Base-by-base conservation (phyloP, 495 filamentous ascomycete genomes). In the Corynascus novoguineensis region DNA sequence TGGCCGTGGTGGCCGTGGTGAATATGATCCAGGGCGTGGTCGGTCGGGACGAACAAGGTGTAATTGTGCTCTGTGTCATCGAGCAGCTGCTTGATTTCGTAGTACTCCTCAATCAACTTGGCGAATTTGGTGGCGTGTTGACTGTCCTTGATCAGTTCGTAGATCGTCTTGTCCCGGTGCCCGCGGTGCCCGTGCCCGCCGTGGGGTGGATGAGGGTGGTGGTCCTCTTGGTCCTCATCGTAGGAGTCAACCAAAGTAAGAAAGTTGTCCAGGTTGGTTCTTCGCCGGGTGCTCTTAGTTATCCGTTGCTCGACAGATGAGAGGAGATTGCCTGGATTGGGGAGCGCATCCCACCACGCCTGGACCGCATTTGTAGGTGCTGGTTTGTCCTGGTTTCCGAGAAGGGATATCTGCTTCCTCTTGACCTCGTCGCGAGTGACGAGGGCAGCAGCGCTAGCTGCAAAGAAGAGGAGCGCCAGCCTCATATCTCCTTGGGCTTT, bases 31-130 rank as follows among this genome's bases (percentile, higher is more conserved):
- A 93, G 88, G 25, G 88, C 89, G 32, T 71, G 70, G 69, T 96
- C 84, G 4, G 81, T 84, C 2, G 90, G 89, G 21, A 88, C 86
- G 61, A 97, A 93, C 58, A 91, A 67, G 4, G 91, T 95, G 64
- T 85, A 78, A 63, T 93, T 91, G 17, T 78, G 70, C 22, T 76
- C 64, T 10, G 84, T 90, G 60, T 81, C 78, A 62, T 92, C 87
- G 42, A 97, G 81, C 15, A 81, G 64, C 19, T 82, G 62, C 34
- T 89, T 82, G 17, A 97, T 73, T 25, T 92, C 83, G 6, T 79
- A 72, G 68, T 86, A 81, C 55, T 87, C 76, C 52, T 86, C 78
- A 69, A 96, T 78, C 31, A 93, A 75, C 59, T 83, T 76, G 21
- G 85, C 83, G 40, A 96, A 82, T 67, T 83, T 88, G 32, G 80